These are phyloP conservation scores for Fusarium denticulatum DNA, from an alignment of 2,329 filamentous ascomycete species.

Conservation along the genomic window DNA sequence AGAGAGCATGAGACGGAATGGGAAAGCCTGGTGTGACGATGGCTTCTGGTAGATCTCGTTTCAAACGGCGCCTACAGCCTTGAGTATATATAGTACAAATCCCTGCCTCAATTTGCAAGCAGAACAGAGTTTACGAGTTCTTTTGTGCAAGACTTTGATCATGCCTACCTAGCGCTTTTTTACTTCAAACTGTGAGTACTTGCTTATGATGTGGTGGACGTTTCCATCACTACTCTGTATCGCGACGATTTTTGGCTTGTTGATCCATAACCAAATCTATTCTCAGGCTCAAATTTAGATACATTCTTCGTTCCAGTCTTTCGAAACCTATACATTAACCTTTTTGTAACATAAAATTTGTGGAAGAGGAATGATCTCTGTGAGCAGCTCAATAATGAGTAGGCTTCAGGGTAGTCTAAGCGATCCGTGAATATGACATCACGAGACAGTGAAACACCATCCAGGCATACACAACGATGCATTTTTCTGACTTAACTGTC, in stretches of 20 bases:
- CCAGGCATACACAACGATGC: not conserved
- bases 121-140: no score
- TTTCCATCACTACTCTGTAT: no score
- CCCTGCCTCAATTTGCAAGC: not conserved
- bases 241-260: fast-evolving
- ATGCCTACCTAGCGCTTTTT: no score
- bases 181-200: no score
- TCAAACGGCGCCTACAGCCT: not conserved
- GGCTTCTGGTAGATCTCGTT: slow-evolving; percentile 33
- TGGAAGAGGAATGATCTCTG: no score
- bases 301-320: not conserved
- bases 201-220: no score
- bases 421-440: not conserved
- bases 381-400: not conserved
- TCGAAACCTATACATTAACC: not conserved
- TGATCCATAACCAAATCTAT: not conserved
- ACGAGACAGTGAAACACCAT: not conserved
- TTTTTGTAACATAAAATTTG: no score
- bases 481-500: no score
- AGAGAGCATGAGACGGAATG: slow-evolving; percentile 9
- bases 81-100: not conserved
- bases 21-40: slow-evolving; percentile 31
- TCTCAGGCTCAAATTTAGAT: no score
- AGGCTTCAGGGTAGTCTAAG: not conserved
- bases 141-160: fast-evolving